Evolutionary conservation across 768 basidiomycete genomes (phyloP).

Genomic region (Podaxis pistillaris): DNA sequence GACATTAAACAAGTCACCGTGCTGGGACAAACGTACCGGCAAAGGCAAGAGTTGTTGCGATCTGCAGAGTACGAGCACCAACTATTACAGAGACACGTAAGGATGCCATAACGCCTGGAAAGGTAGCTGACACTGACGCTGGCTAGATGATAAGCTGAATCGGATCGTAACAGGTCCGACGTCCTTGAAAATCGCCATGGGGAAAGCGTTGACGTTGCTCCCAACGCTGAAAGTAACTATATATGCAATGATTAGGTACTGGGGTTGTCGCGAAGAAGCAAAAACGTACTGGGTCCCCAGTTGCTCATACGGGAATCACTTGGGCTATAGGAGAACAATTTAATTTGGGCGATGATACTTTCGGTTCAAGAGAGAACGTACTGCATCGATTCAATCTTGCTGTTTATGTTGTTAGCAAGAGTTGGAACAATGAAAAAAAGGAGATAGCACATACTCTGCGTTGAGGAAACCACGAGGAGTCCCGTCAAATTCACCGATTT

Average conservation of each 20-base stretch:
- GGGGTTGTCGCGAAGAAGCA: neutral
- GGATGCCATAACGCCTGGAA: neutral
- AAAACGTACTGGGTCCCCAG: slow-evolving; percentile 30
- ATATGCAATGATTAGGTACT: neutral
- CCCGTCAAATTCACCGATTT: slow-evolving; percentile 36
- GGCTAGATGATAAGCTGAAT: slow-evolving; percentile 27
- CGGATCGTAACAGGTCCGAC: slow-evolving; percentile 31
- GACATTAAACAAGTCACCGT: neutral
- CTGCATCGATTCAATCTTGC: slow-evolving; percentile 36
- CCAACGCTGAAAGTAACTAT: slow-evolving; percentile 33
- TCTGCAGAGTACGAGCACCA: slow-evolving; percentile 33
- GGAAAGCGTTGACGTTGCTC: slow-evolving; percentile 24
- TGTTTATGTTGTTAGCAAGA: slow-evolving; percentile 14
- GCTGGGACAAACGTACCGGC: slow-evolving; percentile 22
- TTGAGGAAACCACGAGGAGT: slow-evolving; percentile 36
- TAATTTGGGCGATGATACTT: neutral
- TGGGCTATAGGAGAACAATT: slow-evolving; percentile 22
- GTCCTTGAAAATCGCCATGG: slow-evolving; percentile 38
- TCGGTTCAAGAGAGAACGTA: slow-evolving; percentile 15
- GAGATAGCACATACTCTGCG: slow-evolving; percentile 27
- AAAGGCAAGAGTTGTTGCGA: slow-evolving; percentile 36
- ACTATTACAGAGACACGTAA: slow-evolving; percentile 3
- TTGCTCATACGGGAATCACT: slow-evolving; percentile 32
- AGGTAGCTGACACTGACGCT: slow-evolving; percentile 15
- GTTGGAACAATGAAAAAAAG: neutral